Evolutionary conservation across 805 yeast genomes (phyloP), one percentile per base, ranked within the genome.

Genomic region (Monosporozyma yasuniensis): DNA sequence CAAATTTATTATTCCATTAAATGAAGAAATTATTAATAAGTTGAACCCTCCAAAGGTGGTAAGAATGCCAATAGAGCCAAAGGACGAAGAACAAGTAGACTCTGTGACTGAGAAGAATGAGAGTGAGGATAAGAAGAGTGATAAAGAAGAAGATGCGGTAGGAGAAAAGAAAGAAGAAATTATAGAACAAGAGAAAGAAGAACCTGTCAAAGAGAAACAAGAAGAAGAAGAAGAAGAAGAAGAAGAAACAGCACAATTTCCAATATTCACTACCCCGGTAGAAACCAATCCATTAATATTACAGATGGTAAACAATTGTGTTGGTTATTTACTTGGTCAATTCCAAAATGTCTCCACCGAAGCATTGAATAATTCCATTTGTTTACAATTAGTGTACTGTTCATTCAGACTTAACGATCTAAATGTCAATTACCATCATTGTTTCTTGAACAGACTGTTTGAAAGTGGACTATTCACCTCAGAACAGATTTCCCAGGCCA

Each of bases 331-430:
- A 64, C 32, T 63, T 63, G n/a, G 61, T 5, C 61, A 61, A 30
- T 47, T 59, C 2, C 35, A 42, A n/a, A 16, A 39, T 2, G 47
- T 37, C 4, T 32, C 49, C 19, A n/a, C 25, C 1, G 47, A 19
- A 5, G 30, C 44, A 12, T 64, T 76, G 9, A 74, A 73, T 30
- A 84, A 84, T 50, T 85, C 91, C 0, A 70, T 89, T 21, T 77
- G 90, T 55, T 68, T 91, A 32, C 99, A 91, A 66, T 67, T 90
- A 37, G 81, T 87, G 0, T 91, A 90, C 67, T 87, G 96, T 56
- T 84, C 96, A n/a, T 88, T 84, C 61, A 83, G 96, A 35, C 71
- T 91, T 47, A 81, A 84, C 5, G 70, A 66, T 38, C 52, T 61
- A 10, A 66, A 66, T 39, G 49, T 46, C 27, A 67, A 67, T 47